Evolutionary conservation across 345 rosid genomes (phyloP).

Genomic region (Salix caprea): DNA sequence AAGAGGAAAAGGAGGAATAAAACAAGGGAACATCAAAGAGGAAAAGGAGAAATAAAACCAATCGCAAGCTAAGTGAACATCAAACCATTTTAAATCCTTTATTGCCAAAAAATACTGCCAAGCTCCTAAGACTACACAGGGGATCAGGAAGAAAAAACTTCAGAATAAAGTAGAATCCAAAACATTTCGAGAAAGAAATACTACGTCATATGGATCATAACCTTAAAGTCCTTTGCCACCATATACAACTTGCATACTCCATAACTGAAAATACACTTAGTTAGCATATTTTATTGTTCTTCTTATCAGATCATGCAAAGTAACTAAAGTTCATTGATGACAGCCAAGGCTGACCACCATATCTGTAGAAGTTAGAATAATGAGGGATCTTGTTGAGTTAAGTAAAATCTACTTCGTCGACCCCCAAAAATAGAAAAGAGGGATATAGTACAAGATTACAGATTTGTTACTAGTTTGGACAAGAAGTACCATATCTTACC

Average conservation of each 20-base stretch:
- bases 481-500: neutral
- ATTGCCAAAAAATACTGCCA: neutral
- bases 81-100: neutral
- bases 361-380: neutral
- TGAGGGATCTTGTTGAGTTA: neutral
- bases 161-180: neutral
- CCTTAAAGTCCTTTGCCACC: neutral
- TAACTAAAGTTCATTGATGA: neutral
- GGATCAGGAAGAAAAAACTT: neutral
- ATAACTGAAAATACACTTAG: neutral
- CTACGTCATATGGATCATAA: neutral
- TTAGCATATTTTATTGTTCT: neutral
- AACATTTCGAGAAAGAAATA: neutral
- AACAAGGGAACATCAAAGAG: neutral
- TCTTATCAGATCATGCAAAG: neutral
- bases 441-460: neutral
- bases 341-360: neutral
- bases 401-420: neutral
- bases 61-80: too few species aligned
- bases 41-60: slow-evolving; percentile 1
- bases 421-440: neutral
- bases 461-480: neutral
- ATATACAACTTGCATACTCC: neutral
- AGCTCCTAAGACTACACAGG: neutral
- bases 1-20: neutral